Conservation (phyloP, 2,329 filamentous ascomycete species). For the Colletotrichum ledebouriae region DNA sequence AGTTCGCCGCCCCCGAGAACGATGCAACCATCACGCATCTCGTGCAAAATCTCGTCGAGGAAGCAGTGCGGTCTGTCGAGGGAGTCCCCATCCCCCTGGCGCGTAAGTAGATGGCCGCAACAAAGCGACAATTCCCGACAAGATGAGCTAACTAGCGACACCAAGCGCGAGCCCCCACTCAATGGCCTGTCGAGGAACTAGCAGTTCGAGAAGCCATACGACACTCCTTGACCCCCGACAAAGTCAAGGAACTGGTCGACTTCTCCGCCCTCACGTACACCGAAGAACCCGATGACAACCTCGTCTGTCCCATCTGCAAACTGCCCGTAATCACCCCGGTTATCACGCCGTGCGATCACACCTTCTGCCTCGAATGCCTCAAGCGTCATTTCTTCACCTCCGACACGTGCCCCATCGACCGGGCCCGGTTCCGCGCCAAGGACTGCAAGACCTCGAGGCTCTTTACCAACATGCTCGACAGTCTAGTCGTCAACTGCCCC, state of each 20-base stretch:
- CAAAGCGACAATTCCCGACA: background rate
- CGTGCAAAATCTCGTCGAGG: conserved; percentile 37
- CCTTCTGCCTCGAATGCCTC: conserved; percentile 73
- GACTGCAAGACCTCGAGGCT: conserved; percentile 56
- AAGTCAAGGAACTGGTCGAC: conserved; percentile 51
- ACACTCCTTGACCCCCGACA: conserved; percentile 26
- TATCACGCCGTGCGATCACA: conserved; percentile 74
- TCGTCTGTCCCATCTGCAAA: conserved; percentile 70
- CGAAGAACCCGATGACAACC: conserved; percentile 59
- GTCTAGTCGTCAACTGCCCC: conserved; percentile 70
- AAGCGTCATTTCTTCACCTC: conserved; percentile 57
- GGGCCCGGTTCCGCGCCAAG: conserved; percentile 54
- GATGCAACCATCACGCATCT: conserved; percentile 33
- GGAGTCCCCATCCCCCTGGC: conserved; percentile 27
- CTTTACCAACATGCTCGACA: conserved; percentile 72
- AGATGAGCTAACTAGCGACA: conserved; percentile 5
- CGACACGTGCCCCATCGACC: conserved; percentile 69
- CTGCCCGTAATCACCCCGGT: conserved; percentile 71
- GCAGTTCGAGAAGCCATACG: conserved; percentile 34
- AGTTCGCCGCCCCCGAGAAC: conserved; percentile 21
- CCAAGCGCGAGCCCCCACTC: conserved; percentile 33
- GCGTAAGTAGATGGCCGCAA: conserved; percentile 23
- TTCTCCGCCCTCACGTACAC: conserved; percentile 61
- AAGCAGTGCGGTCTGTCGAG: conserved; percentile 37
- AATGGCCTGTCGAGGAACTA: conserved; percentile 40